Base-by-base conservation (phyloP, 2,329 filamentous ascomycete species). In the Trichoderma citrinoviride region DNA sequence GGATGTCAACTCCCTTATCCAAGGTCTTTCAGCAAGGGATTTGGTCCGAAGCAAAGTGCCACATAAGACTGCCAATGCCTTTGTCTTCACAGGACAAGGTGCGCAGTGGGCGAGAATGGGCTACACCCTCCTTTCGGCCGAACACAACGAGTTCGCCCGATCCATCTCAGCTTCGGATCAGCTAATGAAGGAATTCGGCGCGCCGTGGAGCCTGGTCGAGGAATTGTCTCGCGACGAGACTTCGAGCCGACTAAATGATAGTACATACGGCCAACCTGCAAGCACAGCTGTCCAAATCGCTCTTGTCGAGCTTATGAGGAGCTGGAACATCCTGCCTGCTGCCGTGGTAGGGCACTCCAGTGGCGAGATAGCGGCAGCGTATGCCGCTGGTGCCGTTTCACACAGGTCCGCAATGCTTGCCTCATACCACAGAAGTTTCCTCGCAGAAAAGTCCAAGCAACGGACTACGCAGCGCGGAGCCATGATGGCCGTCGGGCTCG, bases 301-400 rank as follows among this genome's bases (percentile, higher is more conserved):
- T 8, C 68, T 71, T 25, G 47, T 71, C 19, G 68, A 71, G 8
- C 60, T 71, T 1, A 23, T 71, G 1, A 23, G 27, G 14, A 50
- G 47, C 40, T 65, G 66, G 44, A 65, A 66, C 2, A 50, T 72
- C 19, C 43, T 50, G 5, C 70, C 70, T 21, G 27, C 57, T 3
- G 66, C 65, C 2, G 69, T 71, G 8, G 65, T 71, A 6, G 71
- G 71, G 4, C 71, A 72, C 46, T 72, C 70, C 17, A 70, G 68
- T 15, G 71, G 71, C 12, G 71, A 72, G 54, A 71, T 78, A 23
- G 76, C 75, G 0, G 78, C 78, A 2, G 78, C 78, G 3, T 80
- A 78, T 66, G 74, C 73, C 14, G 70, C 72, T 2, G 73, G 73
- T 1, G 61, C 61, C 14, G 55, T 74, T 5, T 57, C 63, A 3